Evolutionary conservation across 139 green algal genomes (phyloP).

Genomic region (Micractinium sp.): DNA sequence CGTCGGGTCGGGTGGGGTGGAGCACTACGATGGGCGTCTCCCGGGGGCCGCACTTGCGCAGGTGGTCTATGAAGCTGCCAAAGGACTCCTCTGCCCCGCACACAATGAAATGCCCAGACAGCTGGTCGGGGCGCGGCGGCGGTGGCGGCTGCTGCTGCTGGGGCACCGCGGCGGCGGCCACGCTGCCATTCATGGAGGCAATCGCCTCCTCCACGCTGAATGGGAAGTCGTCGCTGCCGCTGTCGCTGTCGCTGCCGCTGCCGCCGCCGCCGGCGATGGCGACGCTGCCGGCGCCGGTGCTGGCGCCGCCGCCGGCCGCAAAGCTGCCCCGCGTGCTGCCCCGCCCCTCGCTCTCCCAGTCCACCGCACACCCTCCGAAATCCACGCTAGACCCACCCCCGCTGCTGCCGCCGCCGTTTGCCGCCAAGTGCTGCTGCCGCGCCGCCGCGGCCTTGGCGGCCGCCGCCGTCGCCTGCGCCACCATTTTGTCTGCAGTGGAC

Average conservation of each 20-base stretch:
- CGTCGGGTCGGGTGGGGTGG: constrained; percentile 38
- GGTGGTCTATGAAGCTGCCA: constrained; percentile 55
- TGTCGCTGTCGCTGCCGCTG: neutral
- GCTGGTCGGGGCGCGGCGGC: neutral
- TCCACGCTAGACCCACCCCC: neutral
- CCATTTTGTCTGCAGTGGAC: constrained; percentile 28
- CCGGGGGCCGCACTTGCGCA: constrained; percentile 47
- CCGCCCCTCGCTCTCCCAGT: neutral
- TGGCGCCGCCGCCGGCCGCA: neutral
- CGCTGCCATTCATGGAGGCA: neutral
- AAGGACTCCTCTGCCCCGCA: constrained; percentile 59
- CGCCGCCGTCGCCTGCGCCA: constrained; percentile 2
- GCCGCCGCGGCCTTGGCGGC: neutral
- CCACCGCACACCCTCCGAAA: constrained; percentile 13
- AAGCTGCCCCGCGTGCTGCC: neutral
- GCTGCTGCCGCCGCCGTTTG: neutral
- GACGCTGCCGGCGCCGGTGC: neutral
- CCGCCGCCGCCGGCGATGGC: neutral
- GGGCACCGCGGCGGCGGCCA: neutral
- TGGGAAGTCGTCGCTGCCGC: neutral
- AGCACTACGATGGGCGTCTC: constrained; percentile 62
- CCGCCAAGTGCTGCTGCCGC: neutral
- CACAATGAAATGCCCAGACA: constrained; percentile 65
- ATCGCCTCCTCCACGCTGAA: neutral
- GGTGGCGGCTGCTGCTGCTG: neutral